These are phyloP conservation scores for Xylariaceae sp. DNA, from an alignment of 2,329 filamentous ascomycete species.

Conservation along the genomic window DNA sequence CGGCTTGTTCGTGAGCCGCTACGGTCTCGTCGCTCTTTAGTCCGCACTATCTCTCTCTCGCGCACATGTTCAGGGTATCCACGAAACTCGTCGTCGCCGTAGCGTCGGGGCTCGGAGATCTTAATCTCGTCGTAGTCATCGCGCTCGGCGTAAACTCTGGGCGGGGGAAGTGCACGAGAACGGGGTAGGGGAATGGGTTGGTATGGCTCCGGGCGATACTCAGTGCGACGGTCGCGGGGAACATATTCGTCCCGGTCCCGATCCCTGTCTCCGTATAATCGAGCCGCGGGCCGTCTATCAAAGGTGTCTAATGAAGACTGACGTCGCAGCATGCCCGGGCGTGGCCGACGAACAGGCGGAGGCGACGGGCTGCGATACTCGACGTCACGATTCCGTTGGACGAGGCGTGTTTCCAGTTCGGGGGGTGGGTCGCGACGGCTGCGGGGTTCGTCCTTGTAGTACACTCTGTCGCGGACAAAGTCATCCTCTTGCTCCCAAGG, in stretches of 20 bases:
- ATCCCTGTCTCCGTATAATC: conserved; percentile 39
- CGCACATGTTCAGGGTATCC: conserved; percentile 55
- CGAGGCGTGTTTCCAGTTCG: conserved; percentile 49
- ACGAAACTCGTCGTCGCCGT: conserved; percentile 69
- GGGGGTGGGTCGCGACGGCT: conserved; percentile 36
- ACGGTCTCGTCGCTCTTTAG: conserved; percentile 42
- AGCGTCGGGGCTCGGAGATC: conserved; percentile 63
- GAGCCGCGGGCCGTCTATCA: conserved; percentile 63
- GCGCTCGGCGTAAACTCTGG: conserved; percentile 52
- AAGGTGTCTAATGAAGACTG: conserved; percentile 90
- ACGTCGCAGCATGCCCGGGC: conserved; percentile 56
- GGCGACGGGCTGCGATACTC: conserved; percentile 47
- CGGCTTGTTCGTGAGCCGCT: conserved; percentile 41
- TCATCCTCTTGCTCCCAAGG: conserved; percentile 45
- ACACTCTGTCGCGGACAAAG: conserved; percentile 46
- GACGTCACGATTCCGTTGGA: conserved; percentile 35
- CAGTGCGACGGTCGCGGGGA: conserved; percentile 49
- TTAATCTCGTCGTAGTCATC: conserved; percentile 61
- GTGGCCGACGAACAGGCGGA: conserved; percentile 55
- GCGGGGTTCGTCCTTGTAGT: conserved; percentile 51
- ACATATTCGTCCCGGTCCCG: conserved; percentile 45
- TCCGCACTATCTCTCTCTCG: conserved; percentile 58
- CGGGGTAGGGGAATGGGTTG: conserved; percentile 67
- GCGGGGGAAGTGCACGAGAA: conserved; percentile 56
- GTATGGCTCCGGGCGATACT: conserved; percentile 51